phyloP scores from a whole-genome alignment of 495 filamentous ascomycete genomes.

The Paragyromitra xinjiangensis region DNA sequence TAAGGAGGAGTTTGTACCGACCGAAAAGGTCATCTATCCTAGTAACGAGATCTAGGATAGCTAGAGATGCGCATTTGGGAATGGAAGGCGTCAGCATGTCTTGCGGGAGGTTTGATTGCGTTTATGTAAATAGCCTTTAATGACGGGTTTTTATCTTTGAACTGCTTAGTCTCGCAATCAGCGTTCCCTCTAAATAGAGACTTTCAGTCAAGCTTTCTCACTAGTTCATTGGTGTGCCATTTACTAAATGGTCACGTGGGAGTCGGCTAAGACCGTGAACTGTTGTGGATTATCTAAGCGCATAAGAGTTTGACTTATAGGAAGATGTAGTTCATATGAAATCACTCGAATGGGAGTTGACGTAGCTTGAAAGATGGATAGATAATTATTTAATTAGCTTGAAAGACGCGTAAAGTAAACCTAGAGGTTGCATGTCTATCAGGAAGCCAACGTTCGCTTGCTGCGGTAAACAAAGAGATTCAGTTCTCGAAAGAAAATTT shows the following conservation, averaged over 20 bases:
- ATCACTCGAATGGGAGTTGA: background rate
- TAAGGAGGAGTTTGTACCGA: slow-evolving; percentile 86
- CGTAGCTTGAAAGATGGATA: no score
- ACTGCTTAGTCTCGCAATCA: background rate
- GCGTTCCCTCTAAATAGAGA: no score
- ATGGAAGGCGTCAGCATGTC: background rate
- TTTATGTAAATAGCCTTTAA: slow-evolving; percentile 15
- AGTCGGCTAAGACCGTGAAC: no score
- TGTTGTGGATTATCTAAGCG: no score
- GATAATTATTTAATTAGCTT: background rate
- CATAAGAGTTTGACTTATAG: no score
- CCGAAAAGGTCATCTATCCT: slow-evolving; percentile 76
- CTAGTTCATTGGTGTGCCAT: no score
- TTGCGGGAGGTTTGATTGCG: background rate
- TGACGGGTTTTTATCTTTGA: background rate
- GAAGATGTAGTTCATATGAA: background rate
- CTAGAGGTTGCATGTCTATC: background rate
- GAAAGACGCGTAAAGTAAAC: background rate
- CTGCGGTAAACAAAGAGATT: background rate
- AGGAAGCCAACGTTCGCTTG: background rate
- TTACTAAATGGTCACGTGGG: no score
- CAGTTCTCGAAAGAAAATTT: background rate
- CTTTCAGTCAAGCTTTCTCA: no score
- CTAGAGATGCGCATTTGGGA: background rate
- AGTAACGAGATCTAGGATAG: slow-evolving; percentile 70